phyloP scores from a whole-genome alignment of 371 early-diverging fungal genomes.

The Rozella allomycis region DNA sequence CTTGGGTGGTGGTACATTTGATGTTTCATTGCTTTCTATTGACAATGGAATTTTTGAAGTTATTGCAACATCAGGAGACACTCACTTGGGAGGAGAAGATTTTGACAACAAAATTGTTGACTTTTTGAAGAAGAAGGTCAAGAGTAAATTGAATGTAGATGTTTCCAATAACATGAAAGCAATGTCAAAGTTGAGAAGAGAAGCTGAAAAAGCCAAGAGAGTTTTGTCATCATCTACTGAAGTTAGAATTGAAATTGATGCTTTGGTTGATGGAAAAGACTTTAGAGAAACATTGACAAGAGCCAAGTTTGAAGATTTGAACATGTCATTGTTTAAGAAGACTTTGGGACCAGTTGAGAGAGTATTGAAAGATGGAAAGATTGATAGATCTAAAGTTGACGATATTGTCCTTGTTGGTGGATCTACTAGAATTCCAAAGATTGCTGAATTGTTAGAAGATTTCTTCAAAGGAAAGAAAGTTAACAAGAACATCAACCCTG shows the following conservation, averaged over 20 bases:
- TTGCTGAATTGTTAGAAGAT: slow-evolving; percentile 54
- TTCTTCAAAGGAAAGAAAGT: slow-evolving; percentile 73
- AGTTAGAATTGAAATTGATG: slow-evolving; percentile 50
- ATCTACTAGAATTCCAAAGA: slow-evolving; percentile 91
- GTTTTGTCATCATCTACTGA: slow-evolving; percentile 62
- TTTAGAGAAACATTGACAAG: slow-evolving; percentile 34
- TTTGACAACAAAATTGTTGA: slow-evolving; percentile 69
- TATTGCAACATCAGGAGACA: slow-evolving; percentile 68
- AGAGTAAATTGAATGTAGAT: slow-evolving; percentile 46
- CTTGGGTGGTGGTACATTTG: slow-evolving; percentile 90
- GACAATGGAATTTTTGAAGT: slow-evolving; percentile 73
- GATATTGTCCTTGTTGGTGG: slow-evolving; percentile 94
- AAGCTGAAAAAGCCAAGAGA: slow-evolving; percentile 73
- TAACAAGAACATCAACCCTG: slow-evolving; percentile 58
- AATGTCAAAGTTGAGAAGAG: slow-evolving; percentile 66
- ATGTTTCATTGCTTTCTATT: slow-evolving; percentile 69
- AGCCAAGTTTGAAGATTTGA: slow-evolving; percentile 35
- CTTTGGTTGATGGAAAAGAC: slow-evolving; percentile 31
- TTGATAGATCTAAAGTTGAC: slow-evolving; percentile 45
- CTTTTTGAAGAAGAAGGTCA: slow-evolving; percentile 46
- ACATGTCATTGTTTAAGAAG: slow-evolving; percentile 31
- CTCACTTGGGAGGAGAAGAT: slow-evolving; percentile 88
- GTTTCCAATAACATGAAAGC: slow-evolving; percentile 45
- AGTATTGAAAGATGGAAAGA: slow-evolving; percentile 37
- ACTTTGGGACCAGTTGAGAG: slow-evolving; percentile 12